Percentiles rank a stretch among this genome's conserved stretches.
Evolutionary conservation across 1,284 basidiomycete species (phyloP).

Genomic region (Trametes versicolor): DNA sequence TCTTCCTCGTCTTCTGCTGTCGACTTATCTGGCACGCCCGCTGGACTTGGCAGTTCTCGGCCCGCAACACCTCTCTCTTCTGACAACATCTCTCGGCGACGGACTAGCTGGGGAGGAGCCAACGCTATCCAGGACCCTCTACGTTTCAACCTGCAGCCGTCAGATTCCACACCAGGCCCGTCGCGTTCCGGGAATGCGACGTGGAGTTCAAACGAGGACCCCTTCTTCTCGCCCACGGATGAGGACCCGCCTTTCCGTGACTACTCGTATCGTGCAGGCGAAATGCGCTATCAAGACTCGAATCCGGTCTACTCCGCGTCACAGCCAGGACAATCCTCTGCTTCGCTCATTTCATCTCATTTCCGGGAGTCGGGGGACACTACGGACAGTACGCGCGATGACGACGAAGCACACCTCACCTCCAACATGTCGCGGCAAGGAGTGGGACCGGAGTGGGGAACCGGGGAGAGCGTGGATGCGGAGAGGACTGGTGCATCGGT

Average conservation of each 20-base stretch:
- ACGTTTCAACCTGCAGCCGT: constrained; percentile 43
- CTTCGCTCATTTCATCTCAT: constrained; percentile 57
- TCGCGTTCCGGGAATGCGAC: constrained; percentile 32
- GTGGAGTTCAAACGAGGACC: constrained; percentile 53
- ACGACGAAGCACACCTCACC: constrained; percentile 65
- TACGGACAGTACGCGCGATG: constrained; percentile 57
- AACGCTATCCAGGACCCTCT: constrained; percentile 57
- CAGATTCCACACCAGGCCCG: constrained; percentile 20
- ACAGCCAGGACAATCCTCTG: constrained; percentile 58
- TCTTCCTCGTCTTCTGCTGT: constrained; percentile 62
- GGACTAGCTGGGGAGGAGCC: constrained; percentile 64
- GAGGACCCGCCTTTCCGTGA: constrained; percentile 40
- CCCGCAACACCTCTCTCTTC: constrained; percentile 59
- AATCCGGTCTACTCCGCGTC: constrained; percentile 49
- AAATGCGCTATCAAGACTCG: constrained; percentile 42
- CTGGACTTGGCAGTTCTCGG: constrained; percentile 53
- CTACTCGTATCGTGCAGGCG: constrained; percentile 30
- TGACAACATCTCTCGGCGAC: constrained; percentile 57
- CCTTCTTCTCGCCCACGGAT: constrained; percentile 52
- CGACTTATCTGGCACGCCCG: constrained; percentile 58
- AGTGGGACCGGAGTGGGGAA: constrained; percentile 42
- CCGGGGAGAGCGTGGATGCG: constrained; percentile 42
- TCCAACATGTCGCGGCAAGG: constrained; percentile 56
- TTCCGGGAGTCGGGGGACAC: constrained; percentile 47
- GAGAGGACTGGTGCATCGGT: constrained; percentile 49